Evolutionary conservation across 495 filamentous ascomycete species (phyloP), one percentile per base, ranked within the genome.

Genomic region (Hypoxylon perforatum): DNA sequence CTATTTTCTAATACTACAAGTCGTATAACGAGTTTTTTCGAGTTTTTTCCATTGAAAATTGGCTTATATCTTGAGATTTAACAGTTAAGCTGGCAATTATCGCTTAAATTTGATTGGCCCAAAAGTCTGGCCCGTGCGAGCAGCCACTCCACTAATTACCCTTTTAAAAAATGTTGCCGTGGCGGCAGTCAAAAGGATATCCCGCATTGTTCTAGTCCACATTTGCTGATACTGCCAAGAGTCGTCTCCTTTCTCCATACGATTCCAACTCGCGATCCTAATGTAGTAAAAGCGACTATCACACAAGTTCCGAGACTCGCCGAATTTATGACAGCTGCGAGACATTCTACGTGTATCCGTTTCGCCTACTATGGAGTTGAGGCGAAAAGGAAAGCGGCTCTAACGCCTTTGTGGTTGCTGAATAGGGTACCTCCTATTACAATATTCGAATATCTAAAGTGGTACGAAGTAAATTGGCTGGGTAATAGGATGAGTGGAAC

Each of bases 171-270:
- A n/a, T n/a, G n/a, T n/a, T n/a, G n/a, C n/a, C n/a, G n/a, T n/a
- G n/a, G n/a, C n/a, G n/a, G n/a, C n/a, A n/a, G n/a, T n/a, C n/a
- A n/a, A n/a, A n/a, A n/a, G n/a, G n/a, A n/a, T n/a, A n/a, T n/a
- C 44, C 54, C 45, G 66, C 61, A 69, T 69, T 69, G 61, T 53
- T 18, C 39, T 60, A 55, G 25, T 46, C 61, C 61, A 63, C 56
- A 61, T 64, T 57, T 61, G 41, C 59, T 70, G 62, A 65, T 62
- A 70, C 62, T 55, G 67, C 62, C 62, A 70, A 70, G 62, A 62
- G 23, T 21, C 4, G 11, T 48, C 17, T 36, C 48, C 45, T 57
- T 61, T 70, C 47, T 48, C 52, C 65, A 14, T 59, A 35, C 55
- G 55, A 58, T 54, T 60, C 44, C 18, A 47, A n/a, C 21, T 33